phyloP scores from a whole-genome alignment of 2,329 filamentous ascomycete species.

The Trichoderma koningiopsis region DNA sequence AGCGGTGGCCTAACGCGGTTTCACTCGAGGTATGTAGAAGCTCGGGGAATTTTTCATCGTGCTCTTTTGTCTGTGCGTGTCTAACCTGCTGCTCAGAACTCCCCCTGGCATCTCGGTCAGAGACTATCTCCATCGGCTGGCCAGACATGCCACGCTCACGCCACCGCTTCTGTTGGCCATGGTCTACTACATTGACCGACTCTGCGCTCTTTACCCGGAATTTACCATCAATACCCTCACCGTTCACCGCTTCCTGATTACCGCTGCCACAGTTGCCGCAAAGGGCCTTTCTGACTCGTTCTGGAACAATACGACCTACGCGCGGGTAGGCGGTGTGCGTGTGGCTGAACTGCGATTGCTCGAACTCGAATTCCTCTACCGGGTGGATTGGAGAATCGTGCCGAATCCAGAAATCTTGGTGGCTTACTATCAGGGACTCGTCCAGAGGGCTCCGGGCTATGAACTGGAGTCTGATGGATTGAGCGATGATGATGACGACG shows the following conservation, averaged over 20 bases:
- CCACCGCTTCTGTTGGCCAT: conserved; percentile 95
- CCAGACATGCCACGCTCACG: conserved; percentile 89
- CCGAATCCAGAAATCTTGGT: conserved; percentile 91
- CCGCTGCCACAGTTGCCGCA: conserved; percentile 89
- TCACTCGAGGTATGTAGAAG: conserved; percentile 73
- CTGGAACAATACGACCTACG: conserved; percentile 98
- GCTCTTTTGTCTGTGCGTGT: not conserved
- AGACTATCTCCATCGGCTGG: conserved; percentile 90
- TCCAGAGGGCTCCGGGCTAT: conserved; percentile 66
- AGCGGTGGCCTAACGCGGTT: conserved; percentile 90
- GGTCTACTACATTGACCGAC: conserved; percentile 97
- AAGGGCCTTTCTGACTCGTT: conserved; percentile 97
- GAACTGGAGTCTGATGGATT: conserved; percentile 47
- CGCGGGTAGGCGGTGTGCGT: conserved; percentile 88
- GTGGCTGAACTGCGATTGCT: conserved; percentile 86
- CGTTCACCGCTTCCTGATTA: conserved; percentile 95
- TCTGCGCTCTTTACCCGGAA: conserved; percentile 87
- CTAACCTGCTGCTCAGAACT: conserved; percentile 38
- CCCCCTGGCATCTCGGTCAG: conserved; percentile 89
- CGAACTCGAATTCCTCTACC: conserved; percentile 89
- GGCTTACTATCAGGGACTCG: conserved; percentile 87
- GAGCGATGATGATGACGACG: conserved; percentile 41
- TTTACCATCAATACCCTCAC: conserved; percentile 97
- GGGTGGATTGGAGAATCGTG: conserved; percentile 95
- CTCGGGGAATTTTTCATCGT: not conserved